These are phyloP conservation scores for Zygnema cylindricum DNA, from an alignment of 139 green algal genomes.

Conservation along the genomic window DNA sequence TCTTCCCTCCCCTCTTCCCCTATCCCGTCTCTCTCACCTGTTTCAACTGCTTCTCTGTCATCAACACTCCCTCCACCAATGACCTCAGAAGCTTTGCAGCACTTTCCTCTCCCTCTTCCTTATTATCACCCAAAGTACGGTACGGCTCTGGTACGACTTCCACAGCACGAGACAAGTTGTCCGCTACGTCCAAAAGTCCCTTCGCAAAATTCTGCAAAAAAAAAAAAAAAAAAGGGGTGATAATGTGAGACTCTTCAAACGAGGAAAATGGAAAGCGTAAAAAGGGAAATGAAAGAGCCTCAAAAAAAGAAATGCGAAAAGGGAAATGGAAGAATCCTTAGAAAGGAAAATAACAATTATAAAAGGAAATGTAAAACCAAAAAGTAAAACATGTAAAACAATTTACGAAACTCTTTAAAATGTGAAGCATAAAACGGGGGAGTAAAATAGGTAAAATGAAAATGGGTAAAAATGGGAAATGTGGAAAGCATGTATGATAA, in stretches of 20 bases:
- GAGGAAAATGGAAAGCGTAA: background rate
- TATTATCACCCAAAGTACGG: background rate
- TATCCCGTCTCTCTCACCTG: too few species aligned
- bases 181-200: conserved; percentile 88
- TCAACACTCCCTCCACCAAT: conserved; percentile 83
- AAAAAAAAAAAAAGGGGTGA: background rate
- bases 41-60: conserved; percentile 85
- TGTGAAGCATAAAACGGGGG: too few species aligned
- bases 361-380: too few species aligned
- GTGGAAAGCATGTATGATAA: too few species aligned
- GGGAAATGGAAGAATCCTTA: too few species aligned
- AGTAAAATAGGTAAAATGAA: too few species aligned
- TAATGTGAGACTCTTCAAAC: background rate
- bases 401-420: too few species aligned
- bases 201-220: conserved; percentile 82
- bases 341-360: too few species aligned
- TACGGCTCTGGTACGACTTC: conserved; percentile 72
- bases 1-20: background rate
- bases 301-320: too few species aligned
- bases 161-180: conserved; percentile 88
- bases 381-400: too few species aligned
- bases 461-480: too few species aligned
- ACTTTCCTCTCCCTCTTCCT: conserved; percentile 56
- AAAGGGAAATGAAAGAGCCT: too few species aligned
- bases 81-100: conserved; percentile 70